Evolutionary conservation across 192 early-diverging fungal species (phyloP).

Genomic region (Powellomyces hirtus): DNA sequence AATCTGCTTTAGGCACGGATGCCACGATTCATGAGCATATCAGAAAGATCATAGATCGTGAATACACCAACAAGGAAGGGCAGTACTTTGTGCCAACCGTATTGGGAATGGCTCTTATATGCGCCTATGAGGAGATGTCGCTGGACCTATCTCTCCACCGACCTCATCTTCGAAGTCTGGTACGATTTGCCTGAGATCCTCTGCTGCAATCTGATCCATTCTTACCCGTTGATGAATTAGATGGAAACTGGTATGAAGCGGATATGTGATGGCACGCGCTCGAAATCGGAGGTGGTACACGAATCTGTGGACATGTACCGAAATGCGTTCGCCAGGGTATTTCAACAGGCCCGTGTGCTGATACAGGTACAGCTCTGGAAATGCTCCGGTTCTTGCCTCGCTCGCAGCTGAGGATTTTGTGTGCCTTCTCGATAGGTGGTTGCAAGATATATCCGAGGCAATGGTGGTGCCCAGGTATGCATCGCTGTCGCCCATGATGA

Average conservation of each 20-base stretch:
- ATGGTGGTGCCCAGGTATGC: background rate
- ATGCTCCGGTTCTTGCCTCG: too few relatives aligned
- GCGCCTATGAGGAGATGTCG: conserved; percentile 83
- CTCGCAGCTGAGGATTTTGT: too few relatives aligned
- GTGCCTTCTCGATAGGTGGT: background rate
- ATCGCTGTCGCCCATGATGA: background rate
- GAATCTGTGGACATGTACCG: conserved; percentile 70
- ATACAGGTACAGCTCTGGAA: conserved; percentile 35
- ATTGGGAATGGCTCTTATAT: conserved; percentile 81
- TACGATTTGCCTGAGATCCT: conserved; percentile 10
- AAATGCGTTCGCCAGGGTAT: conserved; percentile 63
- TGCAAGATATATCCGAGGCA: background rate
- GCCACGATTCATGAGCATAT: conserved; percentile 97
- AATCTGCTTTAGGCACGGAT: conserved; percentile 67
- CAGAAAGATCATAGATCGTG: conserved; percentile 83
- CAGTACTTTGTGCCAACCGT: conserved; percentile 66
- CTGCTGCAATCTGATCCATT: background rate
- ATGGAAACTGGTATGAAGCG: conserved; percentile 76
- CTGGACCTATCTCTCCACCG: conserved; percentile 85
- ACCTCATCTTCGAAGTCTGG: conserved; percentile 79
- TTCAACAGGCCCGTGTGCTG: conserved; percentile 45
- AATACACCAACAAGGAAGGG: conserved; percentile 76
- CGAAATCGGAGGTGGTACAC: conserved; percentile 65
- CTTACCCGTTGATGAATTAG: conserved; percentile 21
- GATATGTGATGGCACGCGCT: conserved; percentile 69